These are phyloP conservation scores for Pseudogymnoascus sp. DNA, from an alignment of 2,329 filamentous ascomycete genomes.

Conservation along the genomic window DNA sequence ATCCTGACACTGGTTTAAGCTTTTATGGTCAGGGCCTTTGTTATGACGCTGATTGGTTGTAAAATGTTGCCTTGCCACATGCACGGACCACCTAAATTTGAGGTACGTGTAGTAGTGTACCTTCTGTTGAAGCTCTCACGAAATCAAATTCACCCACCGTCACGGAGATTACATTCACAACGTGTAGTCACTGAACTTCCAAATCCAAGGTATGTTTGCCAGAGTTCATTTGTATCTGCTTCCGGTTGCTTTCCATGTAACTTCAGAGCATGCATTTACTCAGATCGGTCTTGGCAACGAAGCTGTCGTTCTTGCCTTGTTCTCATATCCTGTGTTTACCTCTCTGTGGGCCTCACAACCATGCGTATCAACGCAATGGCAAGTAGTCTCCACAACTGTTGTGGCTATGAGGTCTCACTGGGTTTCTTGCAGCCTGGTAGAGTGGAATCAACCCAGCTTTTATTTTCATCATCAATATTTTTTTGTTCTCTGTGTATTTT, in stretches of 20 bases:
- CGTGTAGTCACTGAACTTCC: neutral
- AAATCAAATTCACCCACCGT: neutral
- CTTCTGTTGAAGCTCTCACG: neutral
- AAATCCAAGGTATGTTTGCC: neutral
- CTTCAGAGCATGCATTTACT: neutral
- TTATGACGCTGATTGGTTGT: neutral
- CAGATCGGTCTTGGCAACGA: neutral
- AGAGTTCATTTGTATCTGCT: neutral
- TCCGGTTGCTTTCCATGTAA: neutral
- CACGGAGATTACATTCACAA: neutral
- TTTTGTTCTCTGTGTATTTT: neutral
- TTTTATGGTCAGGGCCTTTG: neutral
- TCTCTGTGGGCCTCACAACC: neutral
- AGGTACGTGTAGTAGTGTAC: neutral
- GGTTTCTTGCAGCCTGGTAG: neutral
- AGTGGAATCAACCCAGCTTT: neutral
- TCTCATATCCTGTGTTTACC: slow-evolving; percentile 4
- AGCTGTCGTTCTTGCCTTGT: neutral
- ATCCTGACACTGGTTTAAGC: slow-evolving; percentile 2
- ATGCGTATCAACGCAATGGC: neutral
- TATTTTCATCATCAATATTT: neutral
- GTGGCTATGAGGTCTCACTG: neutral
- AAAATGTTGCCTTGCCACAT: neutral
- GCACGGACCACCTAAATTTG: neutral
- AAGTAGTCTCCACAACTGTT: neutral